Base-by-base conservation (phyloP, 345 rosid species). In the Microcos paniculata region DNA sequence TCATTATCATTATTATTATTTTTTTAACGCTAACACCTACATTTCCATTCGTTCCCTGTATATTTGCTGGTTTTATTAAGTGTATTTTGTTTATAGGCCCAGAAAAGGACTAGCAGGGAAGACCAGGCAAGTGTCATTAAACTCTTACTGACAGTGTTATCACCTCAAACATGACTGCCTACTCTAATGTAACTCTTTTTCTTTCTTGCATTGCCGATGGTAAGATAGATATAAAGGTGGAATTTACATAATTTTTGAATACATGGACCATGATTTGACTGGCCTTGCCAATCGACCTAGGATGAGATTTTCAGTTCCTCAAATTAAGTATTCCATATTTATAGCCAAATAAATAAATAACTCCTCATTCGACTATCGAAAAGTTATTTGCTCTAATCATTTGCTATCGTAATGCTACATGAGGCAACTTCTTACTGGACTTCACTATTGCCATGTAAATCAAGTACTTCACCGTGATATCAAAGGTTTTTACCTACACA, bases 391-490 rank as follows among this genome's bases (percentile, higher is more conserved):
- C 13, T 63, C 61, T n/a, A 51, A 12, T 12, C 21, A n/a, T 74
- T 19, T 72, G 65, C 19, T 31, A 62, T 71, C 77, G 71, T 63
- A 92, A 98, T 96, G 99, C 83, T 96, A 96, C 82, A 96, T 93
- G 99, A 93, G 81, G 86, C 99, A 96, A 85, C 93, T 96, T 13
- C 84, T 96, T 85, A 96, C 98, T 0, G 99, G 99, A 53, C 96
- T 96, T 71, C 98, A 93, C 79, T 96, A 93, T 73, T 96, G 98
- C 80, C 99, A 96, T 78, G 84, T 93, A 52, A 89, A 93, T 79
- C 98, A 96, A 87, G 97, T 96, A 53, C 98, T 96, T 84, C 99
- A 96, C 82, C 90, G 98, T 58, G 98, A 94, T 84, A 94, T 94
- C 28, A 94, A 94, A 92, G 97, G 98, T 94, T 75, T 49, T 76